Evolutionary conservation across 371 early-diverging fungal genomes (phyloP), one percentile per base, ranked within the genome.

Genomic region (Lichtheimia ornata): DNA sequence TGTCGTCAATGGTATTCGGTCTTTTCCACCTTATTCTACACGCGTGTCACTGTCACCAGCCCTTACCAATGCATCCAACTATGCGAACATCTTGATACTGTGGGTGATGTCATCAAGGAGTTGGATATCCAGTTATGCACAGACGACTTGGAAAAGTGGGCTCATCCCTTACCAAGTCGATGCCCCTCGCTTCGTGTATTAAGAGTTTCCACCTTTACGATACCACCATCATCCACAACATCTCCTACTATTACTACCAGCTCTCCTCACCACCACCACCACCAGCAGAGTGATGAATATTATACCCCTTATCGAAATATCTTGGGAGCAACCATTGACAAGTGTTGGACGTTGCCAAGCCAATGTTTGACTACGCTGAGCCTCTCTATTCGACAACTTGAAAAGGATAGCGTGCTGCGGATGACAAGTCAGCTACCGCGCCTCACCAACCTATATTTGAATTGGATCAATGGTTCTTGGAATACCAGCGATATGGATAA

Each of bases 1-100:
- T 63, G 58, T 20, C 63, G 56, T 12, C 53, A 57, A 24, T 58
- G 58, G 57, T 58, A 58, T 40, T 17, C n/a, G n/a, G 27, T 40
- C 25, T 57, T 63, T 56, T 11, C 28, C 27, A 12, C 30, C 18
- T 20, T 22, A 22, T 62, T 62, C 24, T 55, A 62, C 28, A 28
- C 24, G 12, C 50, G 25, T 13, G 24, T 52, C 18, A 17, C 42
- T 42, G 35, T 52, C 40, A 28, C 15, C 11, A 52, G n/a, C 5
- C 52, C 24, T 25, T 5, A 20, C 6, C 43, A 45, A 24, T 50
- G 52, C 45, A 18, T 17, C 7, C 52, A 41, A 20, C 52, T 51
- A 25, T 42, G 25, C 17, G 25, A 41, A 42, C 18, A n/a, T 12
- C 27, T 59, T 24, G 42, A 17, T 40, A 25, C 7, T 20, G 45